phyloP scores from a whole-genome alignment of 1,284 basidiomycete species.

The Tilletia caries region DNA sequence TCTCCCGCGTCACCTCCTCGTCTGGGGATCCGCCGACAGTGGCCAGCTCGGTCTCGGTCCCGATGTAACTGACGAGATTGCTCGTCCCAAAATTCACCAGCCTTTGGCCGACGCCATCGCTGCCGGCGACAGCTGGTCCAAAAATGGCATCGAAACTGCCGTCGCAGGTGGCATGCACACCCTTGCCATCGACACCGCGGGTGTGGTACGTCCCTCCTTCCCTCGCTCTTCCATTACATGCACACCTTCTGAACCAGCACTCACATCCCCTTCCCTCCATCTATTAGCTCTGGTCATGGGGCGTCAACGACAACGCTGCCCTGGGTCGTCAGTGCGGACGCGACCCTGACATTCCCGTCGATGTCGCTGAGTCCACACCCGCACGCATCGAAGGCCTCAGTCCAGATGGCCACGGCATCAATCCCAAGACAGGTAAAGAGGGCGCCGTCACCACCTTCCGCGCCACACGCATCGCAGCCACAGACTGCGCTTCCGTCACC shows the following conservation, averaged over 20 bases:
- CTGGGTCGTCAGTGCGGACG: conserved; percentile 66
- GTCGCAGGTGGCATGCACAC: conserved; percentile 52
- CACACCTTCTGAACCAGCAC: too few species aligned
- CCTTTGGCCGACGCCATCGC: conserved; percentile 45
- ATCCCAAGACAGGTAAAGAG: conserved; percentile 69
- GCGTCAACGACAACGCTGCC: conserved; percentile 86
- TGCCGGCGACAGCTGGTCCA: conserved; percentile 35
- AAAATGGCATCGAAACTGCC: conserved; percentile 38
- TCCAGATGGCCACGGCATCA: conserved; percentile 32
- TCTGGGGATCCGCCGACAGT: conserved; percentile 51
- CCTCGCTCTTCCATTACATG: too few species aligned
- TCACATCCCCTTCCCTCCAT: not conserved
- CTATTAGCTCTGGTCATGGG: conserved; percentile 63
- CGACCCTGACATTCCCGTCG: conserved; percentile 70
- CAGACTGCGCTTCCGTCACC: conserved; percentile 79
- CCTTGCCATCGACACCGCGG: conserved; percentile 43
- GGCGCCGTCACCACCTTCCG: conserved; percentile 67
- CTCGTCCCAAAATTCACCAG: conserved; percentile 46
- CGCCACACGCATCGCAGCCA: conserved; percentile 75
- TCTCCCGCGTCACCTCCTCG: conserved; percentile 46
- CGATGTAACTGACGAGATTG: conserved; percentile 47
- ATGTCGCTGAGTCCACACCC: conserved; percentile 73
- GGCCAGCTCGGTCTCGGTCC: conserved; percentile 50
- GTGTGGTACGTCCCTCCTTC: conserved; percentile 20
- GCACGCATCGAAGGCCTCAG: conserved; percentile 67